Base-by-base conservation (phyloP, 306 rosid species). In the Purshia tridentata region DNA sequence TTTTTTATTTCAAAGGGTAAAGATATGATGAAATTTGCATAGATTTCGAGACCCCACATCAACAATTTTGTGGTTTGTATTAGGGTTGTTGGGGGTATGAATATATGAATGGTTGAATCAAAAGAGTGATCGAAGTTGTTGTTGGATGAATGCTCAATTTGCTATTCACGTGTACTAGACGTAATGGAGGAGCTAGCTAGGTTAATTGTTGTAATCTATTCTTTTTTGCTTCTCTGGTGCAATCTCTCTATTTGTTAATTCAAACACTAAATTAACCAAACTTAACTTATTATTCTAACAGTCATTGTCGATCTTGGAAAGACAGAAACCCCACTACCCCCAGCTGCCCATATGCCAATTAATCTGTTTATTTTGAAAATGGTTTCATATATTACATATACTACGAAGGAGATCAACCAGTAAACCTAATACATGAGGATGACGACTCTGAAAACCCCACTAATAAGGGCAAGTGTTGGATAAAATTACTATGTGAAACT, bases 21-120 rank as follows among this genome's bases (percentile, higher is more conserved):
- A 81, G 85, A 74, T 82, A 70, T 70, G 80, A 70, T 82, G 77
- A 78, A 77, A 69, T 73, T 77, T 69, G 62, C 71, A 78, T 40
- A 51, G 77, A 73, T 78, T 62, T 82, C 42, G 61, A 13, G 85
- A 74, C 66, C 85, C 80, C 80, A 74, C 80, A 9, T 44, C n/a
- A 39, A 69, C 49, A 20, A 40, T 73, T 55, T 67, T 20, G 16
- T 68, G 45, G 16, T 63, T 72, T 72, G 63, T 67, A 44, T 71
- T 46, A 63, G 42, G 78, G 75, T 60, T 72, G 72, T 67, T 76
- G 70, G 49, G 53, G 48, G 59, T 70, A n/a, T 52, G 70, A 52
- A 65, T 6, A 19, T 29, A 44, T 51, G 12, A 20, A 66, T 22
- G 53, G 55, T 70, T 55, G 63, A 46, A 63, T n/a, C 59, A 29